Percentiles rank a stretch among this genome's conserved stretches.
Evolutionary conservation across 2,329 filamentous ascomycete species (phyloP).

Genomic region (Neofusicoccum umdonicola): DNA sequence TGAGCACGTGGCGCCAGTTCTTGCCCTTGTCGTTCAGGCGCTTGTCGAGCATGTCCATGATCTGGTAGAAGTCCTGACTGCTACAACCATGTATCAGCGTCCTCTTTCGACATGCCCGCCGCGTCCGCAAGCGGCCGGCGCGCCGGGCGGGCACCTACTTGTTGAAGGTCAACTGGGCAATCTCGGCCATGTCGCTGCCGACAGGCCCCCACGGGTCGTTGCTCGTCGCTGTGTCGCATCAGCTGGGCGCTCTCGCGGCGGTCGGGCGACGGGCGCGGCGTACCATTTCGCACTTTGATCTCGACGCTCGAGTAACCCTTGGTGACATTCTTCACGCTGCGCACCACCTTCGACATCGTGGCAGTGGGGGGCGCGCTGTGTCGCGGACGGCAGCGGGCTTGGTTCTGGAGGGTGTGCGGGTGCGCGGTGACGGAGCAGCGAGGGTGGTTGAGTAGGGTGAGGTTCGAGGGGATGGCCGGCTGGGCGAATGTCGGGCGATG

Average conservation of each 20-base stretch:
- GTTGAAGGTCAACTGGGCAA: constrained; percentile 96
- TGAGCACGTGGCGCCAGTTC: constrained; percentile 98
- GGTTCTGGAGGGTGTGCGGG: neutral
- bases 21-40: constrained; percentile 98
- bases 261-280: constrained; percentile 11
- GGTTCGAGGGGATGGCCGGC: constrained; percentile 21
- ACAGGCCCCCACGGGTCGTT: constrained; percentile 99
- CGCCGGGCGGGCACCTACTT: constrained; percentile 61
- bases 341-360: constrained; percentile 92
- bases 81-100: constrained; percentile 48
- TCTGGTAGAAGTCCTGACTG: constrained; percentile 96
- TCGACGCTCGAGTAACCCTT: constrained; percentile 97
- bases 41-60: constrained; percentile 99
- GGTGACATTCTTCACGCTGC: constrained; percentile 98
- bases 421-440: neutral
- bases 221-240: constrained; percentile 70
- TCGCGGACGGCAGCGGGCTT: neutral
- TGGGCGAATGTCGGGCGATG: constrained; percentile 22
- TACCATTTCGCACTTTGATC: constrained; percentile 72
- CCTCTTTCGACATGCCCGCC: constrained; percentile 8
- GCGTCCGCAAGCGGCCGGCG: neutral
- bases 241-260: constrained; percentile 23
- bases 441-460: constrained; percentile 12
- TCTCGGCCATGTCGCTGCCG: constrained; percentile 97
- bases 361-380: constrained; percentile 4